A percentile compares a stretch with the other conserved stretches of the same genome.
Evolutionary conservation across 2,329 filamentous ascomycete genomes (phyloP).

Genomic region (Colletotrichum theobromicola): DNA sequence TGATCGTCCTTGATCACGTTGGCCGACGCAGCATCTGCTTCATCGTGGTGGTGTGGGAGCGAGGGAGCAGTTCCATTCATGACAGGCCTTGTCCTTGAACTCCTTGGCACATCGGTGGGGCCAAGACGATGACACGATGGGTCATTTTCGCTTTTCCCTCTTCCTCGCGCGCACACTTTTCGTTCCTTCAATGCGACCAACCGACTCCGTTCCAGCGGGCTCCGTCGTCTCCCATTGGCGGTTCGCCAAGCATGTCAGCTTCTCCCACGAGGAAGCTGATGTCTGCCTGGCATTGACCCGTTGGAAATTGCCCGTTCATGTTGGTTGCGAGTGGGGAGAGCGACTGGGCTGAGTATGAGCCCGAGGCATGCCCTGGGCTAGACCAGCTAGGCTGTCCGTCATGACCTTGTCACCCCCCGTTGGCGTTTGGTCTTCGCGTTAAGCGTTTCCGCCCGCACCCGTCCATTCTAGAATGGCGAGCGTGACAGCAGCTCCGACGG

Average conservation of each 20-base stretch:
- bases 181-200: neutral
- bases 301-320: neutral
- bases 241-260: neutral
- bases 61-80: neutral
- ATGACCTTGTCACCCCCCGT: neutral
- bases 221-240: neutral
- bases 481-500: neutral
- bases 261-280: neutral
- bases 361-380: neutral
- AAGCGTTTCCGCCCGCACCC: neutral
- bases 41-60: neutral
- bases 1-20: neutral
- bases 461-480: neutral
- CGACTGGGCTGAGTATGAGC: neutral
- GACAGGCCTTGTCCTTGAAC: neutral
- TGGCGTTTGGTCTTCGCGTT: neutral
- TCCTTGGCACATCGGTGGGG: neutral
- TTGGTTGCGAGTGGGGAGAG: neutral
- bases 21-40: neutral
- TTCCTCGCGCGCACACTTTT: neutral
- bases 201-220: neutral
- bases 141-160: neutral
- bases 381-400: neutral
- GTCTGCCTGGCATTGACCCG: conserved; percentile 3
- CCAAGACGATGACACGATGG: neutral